Percentiles rank a stretch among this genome's conserved stretches.
Evolutionary conservation across 2,329 filamentous ascomycete species (phyloP).

Genomic region (Neospermospora avenae): DNA sequence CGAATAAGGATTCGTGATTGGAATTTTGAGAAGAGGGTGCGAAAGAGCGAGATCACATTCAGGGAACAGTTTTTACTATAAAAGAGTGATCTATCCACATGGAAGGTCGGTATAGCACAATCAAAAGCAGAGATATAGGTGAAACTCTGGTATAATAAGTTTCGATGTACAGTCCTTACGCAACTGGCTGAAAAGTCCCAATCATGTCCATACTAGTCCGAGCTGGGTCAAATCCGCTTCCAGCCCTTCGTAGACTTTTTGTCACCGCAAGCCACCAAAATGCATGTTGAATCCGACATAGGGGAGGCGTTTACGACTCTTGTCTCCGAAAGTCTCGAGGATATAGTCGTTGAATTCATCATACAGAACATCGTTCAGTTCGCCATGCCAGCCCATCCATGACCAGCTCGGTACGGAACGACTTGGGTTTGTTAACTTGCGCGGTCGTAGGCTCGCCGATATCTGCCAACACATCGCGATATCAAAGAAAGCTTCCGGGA

Average conservation of each 20-base stretch:
- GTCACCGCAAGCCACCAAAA: too few relatives aligned
- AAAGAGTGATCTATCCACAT: too few relatives aligned
- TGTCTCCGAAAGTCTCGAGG: neutral
- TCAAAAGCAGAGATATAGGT: too few relatives aligned
- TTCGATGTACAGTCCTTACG: too few relatives aligned
- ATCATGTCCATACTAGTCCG: too few relatives aligned
- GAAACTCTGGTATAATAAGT: too few relatives aligned
- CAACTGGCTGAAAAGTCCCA: too few relatives aligned
- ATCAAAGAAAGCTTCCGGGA: conserved; percentile 4
- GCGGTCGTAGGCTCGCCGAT: neutral
- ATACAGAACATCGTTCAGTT: neutral
- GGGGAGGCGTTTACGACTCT: neutral
- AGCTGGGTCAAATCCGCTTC: too few relatives aligned
- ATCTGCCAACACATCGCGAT: conserved; percentile 2
- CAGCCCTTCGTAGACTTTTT: too few relatives aligned
- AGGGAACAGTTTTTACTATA: too few relatives aligned
- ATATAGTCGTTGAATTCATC: conserved; percentile 6
- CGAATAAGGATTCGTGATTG: neutral
- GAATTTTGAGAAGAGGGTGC: neutral
- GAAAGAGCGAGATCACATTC: neutral
- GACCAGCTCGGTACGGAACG: neutral
- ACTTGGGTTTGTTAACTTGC: neutral
- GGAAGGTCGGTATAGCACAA: too few relatives aligned
- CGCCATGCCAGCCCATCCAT: conserved; percentile 5
- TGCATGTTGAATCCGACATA: neutral